These are phyloP conservation scores for Populus trichocarpa DNA, from an alignment of 441 rosid genomes.

Conservation along the genomic window DNA sequence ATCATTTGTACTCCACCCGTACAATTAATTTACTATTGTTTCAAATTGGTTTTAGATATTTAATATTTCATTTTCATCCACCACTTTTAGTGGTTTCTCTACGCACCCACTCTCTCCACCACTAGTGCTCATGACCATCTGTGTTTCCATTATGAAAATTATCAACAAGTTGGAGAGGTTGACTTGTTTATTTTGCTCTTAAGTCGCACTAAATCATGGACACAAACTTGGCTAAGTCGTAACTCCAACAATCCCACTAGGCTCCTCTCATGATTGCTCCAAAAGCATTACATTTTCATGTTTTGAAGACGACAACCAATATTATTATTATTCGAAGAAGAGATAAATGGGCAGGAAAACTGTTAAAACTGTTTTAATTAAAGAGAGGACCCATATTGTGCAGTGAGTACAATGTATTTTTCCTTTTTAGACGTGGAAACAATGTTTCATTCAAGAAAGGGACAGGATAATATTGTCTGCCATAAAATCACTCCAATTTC, in stretches of 20 bases:
- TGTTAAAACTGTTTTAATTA: not conserved
- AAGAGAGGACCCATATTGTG: not conserved
- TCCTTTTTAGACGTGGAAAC: not conserved
- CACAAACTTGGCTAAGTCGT: not conserved
- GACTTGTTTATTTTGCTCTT: not conserved
- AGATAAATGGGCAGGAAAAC: not conserved
- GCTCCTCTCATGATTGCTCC: slow-evolving; percentile 16
- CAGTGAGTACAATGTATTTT: not conserved
- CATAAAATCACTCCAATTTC: not conserved
- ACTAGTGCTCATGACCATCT: not conserved
- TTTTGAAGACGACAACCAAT: not conserved
- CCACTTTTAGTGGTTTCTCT: not conserved
- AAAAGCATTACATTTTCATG: not conserved
- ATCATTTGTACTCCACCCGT: not conserved
- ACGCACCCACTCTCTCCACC: not conserved
- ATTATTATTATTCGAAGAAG: not conserved
- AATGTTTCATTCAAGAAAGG: not conserved
- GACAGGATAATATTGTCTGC: not conserved
- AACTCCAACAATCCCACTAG: not conserved
- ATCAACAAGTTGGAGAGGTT: not conserved
- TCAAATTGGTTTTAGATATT: not conserved
- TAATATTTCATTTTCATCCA: no score
- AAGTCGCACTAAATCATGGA: not conserved
- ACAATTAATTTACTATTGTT: not conserved
- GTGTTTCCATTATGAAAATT: not conserved